Conservation (phyloP, 371 early-diverging fungal species). For the Actinomucor elegans region DNA sequence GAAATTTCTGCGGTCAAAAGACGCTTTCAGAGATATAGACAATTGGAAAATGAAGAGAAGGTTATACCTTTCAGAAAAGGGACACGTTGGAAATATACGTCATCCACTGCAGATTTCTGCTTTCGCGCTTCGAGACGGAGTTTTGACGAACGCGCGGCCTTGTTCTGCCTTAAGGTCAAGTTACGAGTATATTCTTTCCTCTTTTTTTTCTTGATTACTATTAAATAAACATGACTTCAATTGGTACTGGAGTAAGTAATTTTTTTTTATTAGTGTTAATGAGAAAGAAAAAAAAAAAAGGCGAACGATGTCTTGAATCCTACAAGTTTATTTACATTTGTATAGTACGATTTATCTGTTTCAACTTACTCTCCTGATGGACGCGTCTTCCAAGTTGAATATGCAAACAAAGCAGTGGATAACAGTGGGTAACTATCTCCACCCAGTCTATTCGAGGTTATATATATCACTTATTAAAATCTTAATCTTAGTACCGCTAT, state of each 20-base stretch:
- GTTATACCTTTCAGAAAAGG: no score
- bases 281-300: neutral
- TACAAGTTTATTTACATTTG: neutral
- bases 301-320: neutral
- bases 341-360: slow-evolving; percentile 94
- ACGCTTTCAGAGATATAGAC: no score
- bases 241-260: slow-evolving; percentile 69
- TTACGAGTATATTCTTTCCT: neutral
- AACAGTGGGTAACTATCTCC: slow-evolving; percentile 83
- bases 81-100: slow-evolving; percentile 8
- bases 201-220: slow-evolving; percentile 4
- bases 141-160: slow-evolving; percentile 29
- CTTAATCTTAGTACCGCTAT: slow-evolving; percentile 76
- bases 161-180: neutral
- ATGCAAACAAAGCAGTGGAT: slow-evolving; percentile 97
- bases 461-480: neutral
- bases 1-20: no score
- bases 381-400: slow-evolving; percentile 98
- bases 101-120: neutral
- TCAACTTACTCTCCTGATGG: slow-evolving; percentile 99
- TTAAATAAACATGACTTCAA: slow-evolving; percentile 54
- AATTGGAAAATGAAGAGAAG: no score
- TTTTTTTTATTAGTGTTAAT: neutral
- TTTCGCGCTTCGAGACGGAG: slow-evolving; percentile 2
- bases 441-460: neutral